Percentiles rank a stretch among this genome's conserved stretches.
These are phyloP conservation scores for Penicillium sp. DNA, from an alignment of 2,329 filamentous ascomycete species.

Conservation along the genomic window DNA sequence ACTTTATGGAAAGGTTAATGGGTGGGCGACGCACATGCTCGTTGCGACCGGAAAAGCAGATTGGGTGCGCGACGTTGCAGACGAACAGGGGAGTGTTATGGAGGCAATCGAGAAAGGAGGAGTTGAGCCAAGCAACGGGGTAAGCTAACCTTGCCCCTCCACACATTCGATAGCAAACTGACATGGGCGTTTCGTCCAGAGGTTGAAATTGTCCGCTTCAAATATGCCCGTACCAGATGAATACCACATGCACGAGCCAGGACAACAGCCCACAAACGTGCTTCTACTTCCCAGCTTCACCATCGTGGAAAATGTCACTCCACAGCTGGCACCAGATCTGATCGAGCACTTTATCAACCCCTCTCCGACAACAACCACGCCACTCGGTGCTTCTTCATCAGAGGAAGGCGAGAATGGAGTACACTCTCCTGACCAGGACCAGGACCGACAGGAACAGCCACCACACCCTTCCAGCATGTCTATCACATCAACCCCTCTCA, in stretches of 20 bases:
- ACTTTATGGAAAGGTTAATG: conserved; percentile 83
- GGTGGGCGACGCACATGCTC: conserved; percentile 85
- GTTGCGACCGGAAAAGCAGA: conserved; percentile 96
- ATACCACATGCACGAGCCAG: conserved; percentile 61
- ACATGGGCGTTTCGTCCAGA: conserved; percentile 50
- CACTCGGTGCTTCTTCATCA: conserved; percentile 56
- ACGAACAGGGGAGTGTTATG: conserved; percentile 87
- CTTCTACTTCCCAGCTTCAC: conserved; percentile 85
- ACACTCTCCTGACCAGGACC: conserved; percentile 4
- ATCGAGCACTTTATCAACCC: conserved; percentile 71
- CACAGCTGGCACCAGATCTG: conserved; percentile 71
- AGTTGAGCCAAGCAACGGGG: conserved; percentile 47
- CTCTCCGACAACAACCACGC: conserved; percentile 73
- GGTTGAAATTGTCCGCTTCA: conserved; percentile 87
- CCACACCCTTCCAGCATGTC: conserved; percentile 30
- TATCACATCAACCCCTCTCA: conserved; percentile 47
- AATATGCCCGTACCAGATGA: conserved; percentile 80
- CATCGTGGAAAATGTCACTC: conserved; percentile 81
- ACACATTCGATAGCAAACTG: conserved; percentile 8
- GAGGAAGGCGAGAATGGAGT: conserved; percentile 1
- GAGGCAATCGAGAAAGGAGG: conserved; percentile 65
- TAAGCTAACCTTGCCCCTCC: conserved; percentile 27
- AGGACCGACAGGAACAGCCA: conserved; percentile 22
- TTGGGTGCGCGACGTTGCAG: conserved; percentile 86
- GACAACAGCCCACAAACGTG: conserved; percentile 71